Evolutionary conservation across 208 protist genomes (phyloP), one percentile per base, ranked within the genome.

Genomic region (Wallacemonas sp.): DNA sequence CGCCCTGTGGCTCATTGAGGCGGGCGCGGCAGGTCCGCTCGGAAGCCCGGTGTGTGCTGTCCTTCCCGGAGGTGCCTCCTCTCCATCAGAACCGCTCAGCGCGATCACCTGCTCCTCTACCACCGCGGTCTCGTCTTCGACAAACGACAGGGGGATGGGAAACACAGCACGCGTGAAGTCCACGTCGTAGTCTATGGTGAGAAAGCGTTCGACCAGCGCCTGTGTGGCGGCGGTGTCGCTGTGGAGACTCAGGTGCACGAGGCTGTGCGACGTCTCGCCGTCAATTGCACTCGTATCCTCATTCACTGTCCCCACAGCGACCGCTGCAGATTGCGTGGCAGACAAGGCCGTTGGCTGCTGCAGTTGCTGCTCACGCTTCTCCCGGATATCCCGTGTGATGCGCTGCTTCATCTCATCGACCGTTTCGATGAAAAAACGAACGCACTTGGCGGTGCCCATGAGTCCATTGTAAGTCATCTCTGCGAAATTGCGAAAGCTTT

Each of bases 161-260:
- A 95, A 95, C 15, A 93, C 70, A 4, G 89, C 89, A 12, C 86
- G 84, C 0, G 89, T 95, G 72, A 91, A 95, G 66, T 95, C 85
- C 15, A 95, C 89, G 62, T 91, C 76, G 65, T 95, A 95, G 77
- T 92, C 85, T 0, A 95, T 29, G 0, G 84, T 93, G 30, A 95
- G 71, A 62, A 93, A 89, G 21, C 73, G 74, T 69, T 91, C 82
- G 37, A 58, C 60, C 12, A 77, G 65, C 36, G 79, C 68, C 34
- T 86, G 72, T 13, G 41, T 45, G 22, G 54, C 66, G 0, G 73
- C 71, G 8, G 82, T 66, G 15, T 68, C 61, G 36, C 61, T 66
- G 39, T 52, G 26, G 2, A 72, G 3, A 30, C 67, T 72, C 6
- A 86, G 65, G 32, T 85, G 70, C 10, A 83, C 71, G 19, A 83